Evolutionary conservation across 352 stramenopile species (phyloP), one percentile per base, ranked within the genome.

Genomic region (Blastocystis sp.): DNA sequence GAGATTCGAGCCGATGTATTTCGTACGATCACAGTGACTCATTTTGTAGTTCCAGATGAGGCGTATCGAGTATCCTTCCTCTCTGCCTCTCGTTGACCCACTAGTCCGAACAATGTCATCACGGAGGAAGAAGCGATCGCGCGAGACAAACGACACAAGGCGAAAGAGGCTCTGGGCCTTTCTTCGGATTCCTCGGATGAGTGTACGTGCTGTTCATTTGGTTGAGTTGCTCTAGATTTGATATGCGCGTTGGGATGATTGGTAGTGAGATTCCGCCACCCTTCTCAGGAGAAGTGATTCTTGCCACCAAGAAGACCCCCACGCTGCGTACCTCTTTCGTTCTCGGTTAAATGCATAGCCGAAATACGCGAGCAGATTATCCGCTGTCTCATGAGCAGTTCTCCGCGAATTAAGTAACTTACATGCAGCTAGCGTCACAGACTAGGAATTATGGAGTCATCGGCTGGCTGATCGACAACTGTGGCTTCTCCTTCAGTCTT

Each of bases 391-490:
- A 55, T 85, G n/a, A 85, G 74, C 55, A 69, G 50, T 85, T 62
- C 74, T 24, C 74, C 55, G 29, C 26, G 31, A 41, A 85, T 85
- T n/a, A 85, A 85, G 74, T 69, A 59, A n/a, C 2, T 3, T 21
- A 33, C 24, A 37, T 66, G 12, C 21, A 50, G n/a, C 4, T 2
- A 26, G 6, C 24, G 13, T 59, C 13, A 69, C 31, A 1, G 6
- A 35, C 13, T 31, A 51, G 45, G 33, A 69, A 37, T 45, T 39
- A 59, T 41, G 26, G 74, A 26, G 55, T 85, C n/a, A 29, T 31
- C 3, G 55, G 19, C 24, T 85, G 74, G 74, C 74, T 85, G 13
- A 51, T 85, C 29, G 74, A 85, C 60, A 85, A 85, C 66, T 85
- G 74, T 63, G 74, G 74, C 29, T 85, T 85, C 61, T 6, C 50